phyloP scores from a whole-genome alignment of 2,329 filamentous ascomycete genomes.

The Dendrostoma leiphaemia region DNA sequence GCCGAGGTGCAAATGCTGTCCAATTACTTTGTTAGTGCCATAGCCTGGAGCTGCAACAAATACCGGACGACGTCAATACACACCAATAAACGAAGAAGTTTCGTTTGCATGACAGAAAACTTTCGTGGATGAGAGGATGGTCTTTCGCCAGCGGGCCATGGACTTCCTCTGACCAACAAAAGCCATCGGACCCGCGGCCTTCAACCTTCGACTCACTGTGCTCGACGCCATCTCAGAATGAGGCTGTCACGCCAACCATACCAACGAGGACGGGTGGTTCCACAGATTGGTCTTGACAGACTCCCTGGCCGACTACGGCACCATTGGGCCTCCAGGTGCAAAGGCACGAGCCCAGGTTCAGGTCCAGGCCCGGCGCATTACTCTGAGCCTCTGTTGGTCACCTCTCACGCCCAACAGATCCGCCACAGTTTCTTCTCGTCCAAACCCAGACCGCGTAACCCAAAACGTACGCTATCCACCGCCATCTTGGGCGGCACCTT shows the following conservation, averaged over 20 bases:
- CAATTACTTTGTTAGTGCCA: no score
- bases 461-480: constrained; percentile 25
- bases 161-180: background rate
- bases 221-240: background rate
- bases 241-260: background rate
- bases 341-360: no score
- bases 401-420: background rate
- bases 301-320: background rate
- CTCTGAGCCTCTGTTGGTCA: background rate
- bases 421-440: constrained; percentile 21
- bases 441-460: constrained; percentile 1
- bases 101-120: background rate
- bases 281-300: background rate
- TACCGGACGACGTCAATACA: no score
- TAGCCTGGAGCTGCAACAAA: no score
- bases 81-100: no score
- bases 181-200: no score
- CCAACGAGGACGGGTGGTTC: background rate
- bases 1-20: no score
- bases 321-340: background rate
- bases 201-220: no score
- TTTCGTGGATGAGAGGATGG: background rate
- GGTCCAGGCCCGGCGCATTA: background rate
- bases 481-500: constrained; percentile 32
- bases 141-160: background rate